Conservation (phyloP, 1,139 yeast genomes). For the Barnettozyma hawaiiensis region DNA sequence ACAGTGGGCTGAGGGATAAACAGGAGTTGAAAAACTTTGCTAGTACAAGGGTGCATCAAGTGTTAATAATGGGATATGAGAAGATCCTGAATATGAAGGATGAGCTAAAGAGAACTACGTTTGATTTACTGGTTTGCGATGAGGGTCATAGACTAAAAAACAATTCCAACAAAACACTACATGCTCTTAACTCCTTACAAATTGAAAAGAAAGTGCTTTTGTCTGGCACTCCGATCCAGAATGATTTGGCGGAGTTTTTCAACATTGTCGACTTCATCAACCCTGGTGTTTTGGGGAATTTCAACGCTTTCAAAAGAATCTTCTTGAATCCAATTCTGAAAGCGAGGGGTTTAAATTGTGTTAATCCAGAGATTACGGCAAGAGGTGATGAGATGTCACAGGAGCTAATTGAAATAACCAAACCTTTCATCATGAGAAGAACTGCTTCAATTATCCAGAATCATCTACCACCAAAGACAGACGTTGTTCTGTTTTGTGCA, state of each 20-base stretch:
- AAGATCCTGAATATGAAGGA: conserved; percentile 55
- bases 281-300: conserved; percentile 72
- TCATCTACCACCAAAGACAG: conserved; percentile 74
- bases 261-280: conserved; percentile 78
- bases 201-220: conserved; percentile 57
- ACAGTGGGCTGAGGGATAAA: conserved; percentile 47
- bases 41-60: conserved; percentile 69
- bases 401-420: conserved; percentile 58
- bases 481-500: conserved; percentile 68
- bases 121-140: conserved; percentile 84
- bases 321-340: conserved; percentile 67
- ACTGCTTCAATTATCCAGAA: conserved; percentile 60
- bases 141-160: conserved; percentile 90
- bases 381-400: conserved; percentile 59
- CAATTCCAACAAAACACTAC: conserved; percentile 61
- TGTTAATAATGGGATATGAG: conserved; percentile 84
- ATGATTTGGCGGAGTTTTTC: conserved; percentile 79
- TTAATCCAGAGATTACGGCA: conserved; percentile 41
- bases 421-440: conserved; percentile 67
- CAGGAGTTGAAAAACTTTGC: conserved; percentile 58
- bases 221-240: conserved; percentile 94
- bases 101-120: conserved; percentile 44
- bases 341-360: conserved; percentile 70
- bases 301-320: conserved; percentile 55
- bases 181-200: conserved; percentile 50